Base-by-base conservation (phyloP, 2,329 filamentous ascomycete genomes). In the Fusarium sp. region DNA sequence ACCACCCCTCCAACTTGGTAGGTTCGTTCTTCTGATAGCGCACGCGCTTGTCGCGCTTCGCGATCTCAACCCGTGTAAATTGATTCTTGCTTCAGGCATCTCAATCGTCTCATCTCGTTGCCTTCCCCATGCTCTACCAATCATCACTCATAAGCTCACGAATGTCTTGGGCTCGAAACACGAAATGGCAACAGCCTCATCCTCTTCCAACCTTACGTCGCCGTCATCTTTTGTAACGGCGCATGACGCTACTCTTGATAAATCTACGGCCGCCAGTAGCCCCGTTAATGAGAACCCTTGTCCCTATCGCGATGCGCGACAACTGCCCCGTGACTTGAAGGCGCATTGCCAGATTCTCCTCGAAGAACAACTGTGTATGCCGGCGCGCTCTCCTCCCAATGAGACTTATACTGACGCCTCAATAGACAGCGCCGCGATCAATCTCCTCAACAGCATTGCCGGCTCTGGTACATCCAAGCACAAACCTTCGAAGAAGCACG, bases 321-420 rank as follows among this genome's bases (percentile, higher is more conserved):
- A 82, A 44, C 81, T 94, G 15, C 88, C 90, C 2, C 88, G 86
- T 63, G 89, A 92, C 74, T 81, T 95, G 20, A 87, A 86, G 60
- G 84, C 89, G 63, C 90, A 93, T 75, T 89, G 88, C 72, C 88
- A 89, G 62, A 91, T 93, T 46, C 92, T 92, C 77, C 83, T 95
- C 1, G 93, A 95, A 79, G 93, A 95, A 80, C 85, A 89, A 62
- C 87, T 94, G 32, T 92, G 90, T 91, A 82, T 60, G 85, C 60
- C 27, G 68, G 65, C 58, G 62, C 62, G 41, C 41, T 12, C 23
- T 14, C 11, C 10, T 32, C 23, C 15, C 11, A 20, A 20, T n/a
- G 13, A 17, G 38, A 15, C 23, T 20, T 18, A 18, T 35, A 35
- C 69, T 69, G 10, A 70, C 55, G 18, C 3, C 11, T 27, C 1